These are phyloP conservation scores for Clonostachys rhizophaga DNA, from an alignment of 2,329 filamentous ascomycete species.

Conservation along the genomic window DNA sequence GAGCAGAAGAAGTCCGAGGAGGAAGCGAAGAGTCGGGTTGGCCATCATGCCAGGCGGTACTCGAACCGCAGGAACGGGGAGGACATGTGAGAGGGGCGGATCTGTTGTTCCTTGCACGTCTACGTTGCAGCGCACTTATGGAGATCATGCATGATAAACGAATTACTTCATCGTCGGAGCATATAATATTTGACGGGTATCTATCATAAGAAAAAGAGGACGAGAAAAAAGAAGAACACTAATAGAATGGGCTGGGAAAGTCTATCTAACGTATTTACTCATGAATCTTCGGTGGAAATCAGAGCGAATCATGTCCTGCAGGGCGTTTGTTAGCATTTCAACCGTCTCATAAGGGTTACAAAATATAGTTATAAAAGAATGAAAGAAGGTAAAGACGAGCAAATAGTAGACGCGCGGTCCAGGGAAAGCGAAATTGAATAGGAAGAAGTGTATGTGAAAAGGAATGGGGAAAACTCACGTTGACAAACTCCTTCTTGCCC, in stretches of 20 bases:
- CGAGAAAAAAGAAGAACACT: too few relatives aligned
- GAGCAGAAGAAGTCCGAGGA: too few relatives aligned
- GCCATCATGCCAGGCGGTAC: too few relatives aligned
- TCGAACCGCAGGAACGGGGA: too few relatives aligned
- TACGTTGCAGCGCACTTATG: neutral
- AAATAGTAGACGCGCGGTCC: neutral
- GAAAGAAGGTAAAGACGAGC: neutral
- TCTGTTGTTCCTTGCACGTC: neutral
- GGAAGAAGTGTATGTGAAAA: neutral
- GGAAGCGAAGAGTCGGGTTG: too few relatives aligned
- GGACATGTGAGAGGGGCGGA: too few relatives aligned
- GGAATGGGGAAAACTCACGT: conserved; percentile 50
- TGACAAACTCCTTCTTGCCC: conserved; percentile 92
- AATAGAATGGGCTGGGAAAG: too few relatives aligned
- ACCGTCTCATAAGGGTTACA: conserved; percentile 1
- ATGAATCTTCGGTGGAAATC: conserved; percentile 99
- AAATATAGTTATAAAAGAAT: neutral
- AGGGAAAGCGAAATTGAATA: too few relatives aligned
- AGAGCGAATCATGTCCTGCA: conserved; percentile 77
- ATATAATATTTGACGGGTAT: conserved; percentile 10
- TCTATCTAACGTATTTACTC: conserved; percentile 58
- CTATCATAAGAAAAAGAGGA: conserved; percentile 5
- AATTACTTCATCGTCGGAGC: too few relatives aligned
- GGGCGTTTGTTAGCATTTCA: conserved; percentile 12
- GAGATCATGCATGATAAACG: too few relatives aligned